Conservation (phyloP, 2,329 filamentous ascomycete genomes). For the Colletotrichum lentis region DNA sequence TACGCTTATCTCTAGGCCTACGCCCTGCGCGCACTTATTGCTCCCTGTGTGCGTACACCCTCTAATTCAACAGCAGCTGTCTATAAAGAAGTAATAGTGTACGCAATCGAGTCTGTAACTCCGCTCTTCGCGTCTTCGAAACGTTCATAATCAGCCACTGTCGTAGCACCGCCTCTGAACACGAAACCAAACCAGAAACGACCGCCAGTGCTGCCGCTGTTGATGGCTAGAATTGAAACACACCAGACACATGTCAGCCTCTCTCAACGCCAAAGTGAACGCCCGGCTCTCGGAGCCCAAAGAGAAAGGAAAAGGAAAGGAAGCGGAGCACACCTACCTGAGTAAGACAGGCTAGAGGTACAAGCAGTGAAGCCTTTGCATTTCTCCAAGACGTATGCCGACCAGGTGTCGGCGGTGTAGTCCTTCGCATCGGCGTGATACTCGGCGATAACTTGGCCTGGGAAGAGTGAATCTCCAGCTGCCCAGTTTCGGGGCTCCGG, state of each 20-base stretch:
- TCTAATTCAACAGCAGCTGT: no score
- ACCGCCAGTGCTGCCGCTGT: conserved; percentile 6
- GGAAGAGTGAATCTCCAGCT: background rate
- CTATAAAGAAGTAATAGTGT: background rate
- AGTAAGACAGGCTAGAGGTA: background rate
- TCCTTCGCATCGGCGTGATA: background rate
- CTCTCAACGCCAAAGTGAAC: no score
- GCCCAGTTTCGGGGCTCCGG: background rate
- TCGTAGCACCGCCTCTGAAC: background rate
- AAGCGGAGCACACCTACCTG: background rate
- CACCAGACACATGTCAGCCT: background rate
- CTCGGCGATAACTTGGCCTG: background rate
- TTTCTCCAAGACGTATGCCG: conserved; percentile 1
- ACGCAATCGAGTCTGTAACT: background rate
- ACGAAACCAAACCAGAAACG: conserved; percentile 1
- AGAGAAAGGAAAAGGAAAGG: background rate
- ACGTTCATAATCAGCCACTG: background rate
- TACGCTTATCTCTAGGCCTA: no score
- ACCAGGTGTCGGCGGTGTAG: conserved; percentile 2
- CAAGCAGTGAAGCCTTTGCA: conserved; percentile 1
- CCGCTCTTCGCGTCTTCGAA: background rate
- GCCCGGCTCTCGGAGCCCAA: background rate
- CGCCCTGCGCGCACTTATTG: no score
- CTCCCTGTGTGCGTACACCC: no score
- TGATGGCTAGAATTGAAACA: background rate